A percentile compares a stretch with the other conserved stretches of the same genome.
These are phyloP conservation scores for Gillenia trifoliata DNA, from an alignment of 306 rosid genomes.

Conservation along the genomic window DNA sequence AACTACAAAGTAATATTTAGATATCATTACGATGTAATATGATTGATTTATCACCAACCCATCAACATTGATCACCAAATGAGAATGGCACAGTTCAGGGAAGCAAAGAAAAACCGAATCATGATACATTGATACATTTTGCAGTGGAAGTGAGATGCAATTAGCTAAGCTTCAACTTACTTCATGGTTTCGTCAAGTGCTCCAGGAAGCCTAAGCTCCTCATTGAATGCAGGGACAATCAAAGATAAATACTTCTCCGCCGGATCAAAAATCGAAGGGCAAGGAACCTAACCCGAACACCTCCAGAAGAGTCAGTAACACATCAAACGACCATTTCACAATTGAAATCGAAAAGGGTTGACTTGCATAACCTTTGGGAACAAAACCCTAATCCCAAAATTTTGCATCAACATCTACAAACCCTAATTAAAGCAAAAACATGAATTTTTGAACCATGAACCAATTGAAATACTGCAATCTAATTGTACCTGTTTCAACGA, in stretches of 20 bases:
- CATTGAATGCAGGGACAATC: constrained; percentile 84
- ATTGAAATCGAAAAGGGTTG: background rate
- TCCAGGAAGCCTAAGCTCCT: constrained; percentile 78
- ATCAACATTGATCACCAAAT: background rate
- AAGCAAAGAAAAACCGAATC: background rate
- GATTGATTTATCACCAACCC: background rate
- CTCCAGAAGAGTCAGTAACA: constrained; percentile 15
- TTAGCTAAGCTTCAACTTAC: constrained; percentile 40
- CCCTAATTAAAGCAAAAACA: background rate
- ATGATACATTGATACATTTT: background rate
- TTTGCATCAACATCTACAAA: background rate
- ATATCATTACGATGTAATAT: constrained; percentile 5
- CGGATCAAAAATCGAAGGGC: constrained; percentile 78
- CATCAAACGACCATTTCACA: background rate
- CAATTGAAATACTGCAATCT: background rate
- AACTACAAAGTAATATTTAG: constrained; percentile 47
- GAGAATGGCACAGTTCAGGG: background rate
- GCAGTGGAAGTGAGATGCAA: constrained; percentile 3
- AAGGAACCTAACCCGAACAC: constrained; percentile 51
- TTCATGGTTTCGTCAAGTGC: constrained; percentile 83
- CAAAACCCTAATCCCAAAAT: background rate
- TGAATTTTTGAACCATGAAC: background rate
- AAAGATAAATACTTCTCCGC: constrained; percentile 82
- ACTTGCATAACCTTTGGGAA: background rate
- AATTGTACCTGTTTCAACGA: constrained; percentile 60